These are phyloP conservation scores for Aspergillus pseudotamarii DNA, from an alignment of 2,329 filamentous ascomycete species.

Conservation along the genomic window DNA sequence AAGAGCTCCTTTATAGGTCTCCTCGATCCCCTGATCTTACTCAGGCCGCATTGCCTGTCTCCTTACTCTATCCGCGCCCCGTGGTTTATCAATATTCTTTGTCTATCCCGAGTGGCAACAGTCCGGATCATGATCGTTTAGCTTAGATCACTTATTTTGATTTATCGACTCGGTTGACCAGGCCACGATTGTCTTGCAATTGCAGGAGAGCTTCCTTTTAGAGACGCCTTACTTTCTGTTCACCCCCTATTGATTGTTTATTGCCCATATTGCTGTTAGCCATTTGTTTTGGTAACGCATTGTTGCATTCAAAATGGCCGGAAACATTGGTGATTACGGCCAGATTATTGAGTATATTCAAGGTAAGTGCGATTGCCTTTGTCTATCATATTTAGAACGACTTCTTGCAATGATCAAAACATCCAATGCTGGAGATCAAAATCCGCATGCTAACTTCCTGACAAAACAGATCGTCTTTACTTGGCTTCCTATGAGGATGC, in stretches of 20 bases:
- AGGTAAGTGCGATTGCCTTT: constrained; percentile 60
- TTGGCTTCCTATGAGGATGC: constrained; percentile 86
- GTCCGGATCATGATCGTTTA: constrained; percentile 34
- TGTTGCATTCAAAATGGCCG: constrained; percentile 46
- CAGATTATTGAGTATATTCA: constrained; percentile 96
- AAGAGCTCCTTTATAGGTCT: background rate
- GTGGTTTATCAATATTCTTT: constrained; percentile 12
- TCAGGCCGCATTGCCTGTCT: constrained; percentile 21
- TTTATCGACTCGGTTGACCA: constrained; percentile 12
- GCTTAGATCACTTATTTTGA: constrained; percentile 17
- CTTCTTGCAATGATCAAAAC: constrained; percentile 17
- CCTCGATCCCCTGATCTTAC: background rate
- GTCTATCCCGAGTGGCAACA: constrained; percentile 16
- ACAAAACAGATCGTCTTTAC: constrained; percentile 78
- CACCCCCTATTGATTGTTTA: constrained; percentile 13
- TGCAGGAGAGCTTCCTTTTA: constrained; percentile 3
- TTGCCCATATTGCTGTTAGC: constrained; percentile 11
- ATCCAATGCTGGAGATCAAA: background rate
- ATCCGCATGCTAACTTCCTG: constrained; percentile 4
- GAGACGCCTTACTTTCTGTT: constrained; percentile 4
- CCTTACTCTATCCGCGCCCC: constrained; percentile 23
- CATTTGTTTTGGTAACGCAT: constrained; percentile 17
- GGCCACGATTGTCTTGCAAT: constrained; percentile 19
- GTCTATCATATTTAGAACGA: background rate
- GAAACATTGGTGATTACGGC: constrained; percentile 67